phyloP scores from a whole-genome alignment of 2,329 filamentous ascomycete species.

The Colletotrichum nymphaeae region DNA sequence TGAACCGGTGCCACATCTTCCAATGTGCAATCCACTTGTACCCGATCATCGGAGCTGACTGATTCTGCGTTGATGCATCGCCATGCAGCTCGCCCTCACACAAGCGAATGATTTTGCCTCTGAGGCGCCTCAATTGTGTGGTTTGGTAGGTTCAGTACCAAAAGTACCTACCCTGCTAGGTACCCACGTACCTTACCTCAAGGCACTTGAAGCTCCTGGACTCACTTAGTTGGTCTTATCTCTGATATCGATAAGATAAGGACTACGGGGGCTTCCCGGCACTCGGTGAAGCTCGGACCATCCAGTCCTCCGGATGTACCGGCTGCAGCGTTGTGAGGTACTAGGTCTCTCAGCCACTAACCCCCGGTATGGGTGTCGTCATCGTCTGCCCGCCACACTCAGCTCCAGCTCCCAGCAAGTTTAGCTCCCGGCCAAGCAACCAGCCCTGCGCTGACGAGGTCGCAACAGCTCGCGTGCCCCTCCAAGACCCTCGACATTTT shows the following conservation, averaged over 20 bases:
- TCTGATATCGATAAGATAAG: not conserved
- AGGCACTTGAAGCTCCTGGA: too few relatives aligned
- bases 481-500: not conserved
- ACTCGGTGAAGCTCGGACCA: not conserved
- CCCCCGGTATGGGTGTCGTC: slow-evolving; percentile 30
- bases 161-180: too few relatives aligned
- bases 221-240: too few relatives aligned
- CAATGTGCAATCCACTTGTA: not conserved
- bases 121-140: not conserved
- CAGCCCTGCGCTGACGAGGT: slow-evolving; percentile 6
- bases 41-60: not conserved
- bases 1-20: slow-evolving; percentile 14
- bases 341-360: not conserved
- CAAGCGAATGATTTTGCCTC: not conserved
- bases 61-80: not conserved
- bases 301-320: not conserved
- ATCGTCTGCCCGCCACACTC: slow-evolving; percentile 8
- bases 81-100: not conserved
- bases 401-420: slow-evolving; percentile 6
- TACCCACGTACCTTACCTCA: too few relatives aligned
- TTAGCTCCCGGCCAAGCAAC: slow-evolving; percentile 2
- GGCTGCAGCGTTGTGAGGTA: not conserved
- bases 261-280: not conserved
- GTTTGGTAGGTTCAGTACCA: not conserved
- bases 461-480: slow-evolving; percentile 17